Percentiles rank a stretch among this genome's conserved stretches.
Conservation (phyloP, 129 eudicot genomes). For the Tagetes erecta region DNA sequence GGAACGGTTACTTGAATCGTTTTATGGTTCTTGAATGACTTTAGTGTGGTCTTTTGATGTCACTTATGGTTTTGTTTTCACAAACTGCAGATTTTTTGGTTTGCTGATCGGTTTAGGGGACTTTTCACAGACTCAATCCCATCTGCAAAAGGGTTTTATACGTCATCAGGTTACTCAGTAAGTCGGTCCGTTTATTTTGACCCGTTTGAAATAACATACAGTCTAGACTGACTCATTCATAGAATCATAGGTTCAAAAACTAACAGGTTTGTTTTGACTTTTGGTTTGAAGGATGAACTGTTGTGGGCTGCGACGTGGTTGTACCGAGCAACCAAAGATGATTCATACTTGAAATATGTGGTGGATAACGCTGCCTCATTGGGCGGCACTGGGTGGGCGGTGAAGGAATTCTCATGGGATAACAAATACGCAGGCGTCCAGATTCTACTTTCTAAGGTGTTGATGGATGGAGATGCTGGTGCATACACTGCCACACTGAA, state of each 20-base stretch:
- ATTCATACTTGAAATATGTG: slow-evolving; percentile 63
- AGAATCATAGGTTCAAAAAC: slow-evolving; percentile 9
- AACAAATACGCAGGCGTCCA: slow-evolving; percentile 71
- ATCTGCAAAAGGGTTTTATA: slow-evolving; percentile 54
- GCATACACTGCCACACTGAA: slow-evolving; percentile 59
- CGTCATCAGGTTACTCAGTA: slow-evolving; percentile 78
- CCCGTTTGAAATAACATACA: neutral
- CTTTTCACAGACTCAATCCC: slow-evolving; percentile 60
- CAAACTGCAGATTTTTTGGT: slow-evolving; percentile 69
- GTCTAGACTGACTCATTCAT: neutral
- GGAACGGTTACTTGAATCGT: neutral
- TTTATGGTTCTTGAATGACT: slow-evolving; percentile 10
- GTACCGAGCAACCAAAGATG: slow-evolving; percentile 64
- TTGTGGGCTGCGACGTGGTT: slow-evolving; percentile 97
- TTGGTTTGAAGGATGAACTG: slow-evolving; percentile 58
- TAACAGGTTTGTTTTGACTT: neutral
- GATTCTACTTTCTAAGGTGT: slow-evolving; percentile 76
- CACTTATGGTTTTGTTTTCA: slow-evolving; percentile 10
- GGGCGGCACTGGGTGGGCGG: slow-evolving; percentile 94
- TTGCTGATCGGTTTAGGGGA: slow-evolving; percentile 86
- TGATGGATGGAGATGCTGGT: slow-evolving; percentile 72
- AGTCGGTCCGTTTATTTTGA: slow-evolving; percentile 15
- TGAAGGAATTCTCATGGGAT: slow-evolving; percentile 72
- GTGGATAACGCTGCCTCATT: slow-evolving; percentile 63
- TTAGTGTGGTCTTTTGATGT: slow-evolving; percentile 3